Evolutionary conservation across 2,329 filamentous ascomycete species (phyloP).

Genomic region (Colletotrichum australisinense): DNA sequence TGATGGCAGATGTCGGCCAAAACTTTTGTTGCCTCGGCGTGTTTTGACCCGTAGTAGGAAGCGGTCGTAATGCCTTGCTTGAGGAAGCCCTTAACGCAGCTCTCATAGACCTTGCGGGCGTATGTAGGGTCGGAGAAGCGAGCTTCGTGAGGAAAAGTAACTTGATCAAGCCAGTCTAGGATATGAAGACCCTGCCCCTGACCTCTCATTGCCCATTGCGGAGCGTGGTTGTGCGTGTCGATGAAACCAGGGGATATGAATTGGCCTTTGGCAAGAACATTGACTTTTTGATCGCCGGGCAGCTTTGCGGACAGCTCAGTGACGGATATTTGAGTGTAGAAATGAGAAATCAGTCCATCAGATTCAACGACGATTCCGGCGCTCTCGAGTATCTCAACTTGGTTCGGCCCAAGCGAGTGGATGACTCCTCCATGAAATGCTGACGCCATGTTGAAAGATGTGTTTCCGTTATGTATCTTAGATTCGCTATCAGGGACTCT

Average conservation of each 20-base stretch:
- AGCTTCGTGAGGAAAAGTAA: conserved; percentile 74
- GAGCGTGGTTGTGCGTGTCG: conserved; percentile 77
- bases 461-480: neutral
- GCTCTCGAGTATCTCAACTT: conserved; percentile 52
- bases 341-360: conserved; percentile 39
- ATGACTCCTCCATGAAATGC: conserved; percentile 55
- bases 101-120: conserved; percentile 61
- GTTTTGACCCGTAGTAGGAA: conserved; percentile 68
- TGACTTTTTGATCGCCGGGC: conserved; percentile 37
- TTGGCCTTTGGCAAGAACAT: conserved; percentile 51
- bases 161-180: conserved; percentile 71
- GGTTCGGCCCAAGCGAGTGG: conserved; percentile 48
- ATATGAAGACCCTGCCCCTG: conserved; percentile 64
- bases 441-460: neutral
- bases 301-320: conserved; percentile 8
- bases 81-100: conserved; percentile 67
- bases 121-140: conserved; percentile 66
- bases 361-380: conserved; percentile 46
- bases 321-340: conserved; percentile 35
- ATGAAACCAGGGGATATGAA: conserved; percentile 71
- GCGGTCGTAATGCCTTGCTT: conserved; percentile 72
- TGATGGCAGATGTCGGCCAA: conserved; percentile 64
- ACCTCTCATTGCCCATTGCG: conserved; percentile 63
- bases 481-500: too few relatives aligned
- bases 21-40: conserved; percentile 66